Evolutionary conservation across 2,329 filamentous ascomycete species (phyloP).

Genomic region (Furcasterigmium sp.): DNA sequence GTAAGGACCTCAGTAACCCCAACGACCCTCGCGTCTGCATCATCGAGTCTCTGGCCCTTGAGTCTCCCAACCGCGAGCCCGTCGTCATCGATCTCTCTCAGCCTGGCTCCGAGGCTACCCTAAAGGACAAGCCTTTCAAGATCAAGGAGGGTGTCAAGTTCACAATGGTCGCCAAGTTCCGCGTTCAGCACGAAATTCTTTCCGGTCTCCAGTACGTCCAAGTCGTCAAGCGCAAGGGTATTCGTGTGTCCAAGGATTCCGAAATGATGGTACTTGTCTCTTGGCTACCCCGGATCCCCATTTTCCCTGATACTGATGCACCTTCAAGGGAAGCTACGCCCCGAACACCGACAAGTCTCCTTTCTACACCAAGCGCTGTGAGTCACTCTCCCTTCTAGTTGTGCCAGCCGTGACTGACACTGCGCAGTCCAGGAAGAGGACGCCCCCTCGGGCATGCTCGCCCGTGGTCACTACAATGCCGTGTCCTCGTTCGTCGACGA

Average conservation of each 20-base stretch:
- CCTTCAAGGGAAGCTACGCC: slow-evolving; percentile 74
- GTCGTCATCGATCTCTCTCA: slow-evolving; percentile 83
- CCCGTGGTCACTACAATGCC: slow-evolving; percentile 85
- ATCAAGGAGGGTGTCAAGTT: slow-evolving; percentile 96
- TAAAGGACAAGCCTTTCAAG: slow-evolving; percentile 91
- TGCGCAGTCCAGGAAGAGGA: slow-evolving; percentile 81
- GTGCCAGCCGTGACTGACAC: too few relatives aligned
- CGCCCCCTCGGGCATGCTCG: slow-evolving; percentile 85
- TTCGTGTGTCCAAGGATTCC: slow-evolving; percentile 85
- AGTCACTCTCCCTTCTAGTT: too few relatives aligned
- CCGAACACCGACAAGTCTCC: slow-evolving; percentile 87
- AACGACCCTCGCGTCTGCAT: slow-evolving; percentile 87
- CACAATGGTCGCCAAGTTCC: slow-evolving; percentile 90
- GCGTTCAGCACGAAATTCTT: slow-evolving; percentile 94
- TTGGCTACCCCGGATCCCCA: too few relatives aligned
- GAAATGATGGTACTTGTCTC: slow-evolving; percentile 85
- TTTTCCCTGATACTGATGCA: slow-evolving; percentile 17
- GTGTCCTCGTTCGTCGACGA: slow-evolving; percentile 91
- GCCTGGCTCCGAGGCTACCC: slow-evolving; percentile 65
- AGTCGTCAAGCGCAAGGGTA: slow-evolving; percentile 82
- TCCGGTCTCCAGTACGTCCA: slow-evolving; percentile 95
- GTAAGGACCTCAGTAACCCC: slow-evolving; percentile 66
- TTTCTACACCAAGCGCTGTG: slow-evolving; percentile 87
- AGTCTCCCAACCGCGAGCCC: slow-evolving; percentile 74
- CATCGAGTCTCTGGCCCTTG: slow-evolving; percentile 85